These are phyloP conservation scores for Sugiyamaella boreocaroliniensis DNA, from an alignment of 805 yeast genomes.

Conservation along the genomic window DNA sequence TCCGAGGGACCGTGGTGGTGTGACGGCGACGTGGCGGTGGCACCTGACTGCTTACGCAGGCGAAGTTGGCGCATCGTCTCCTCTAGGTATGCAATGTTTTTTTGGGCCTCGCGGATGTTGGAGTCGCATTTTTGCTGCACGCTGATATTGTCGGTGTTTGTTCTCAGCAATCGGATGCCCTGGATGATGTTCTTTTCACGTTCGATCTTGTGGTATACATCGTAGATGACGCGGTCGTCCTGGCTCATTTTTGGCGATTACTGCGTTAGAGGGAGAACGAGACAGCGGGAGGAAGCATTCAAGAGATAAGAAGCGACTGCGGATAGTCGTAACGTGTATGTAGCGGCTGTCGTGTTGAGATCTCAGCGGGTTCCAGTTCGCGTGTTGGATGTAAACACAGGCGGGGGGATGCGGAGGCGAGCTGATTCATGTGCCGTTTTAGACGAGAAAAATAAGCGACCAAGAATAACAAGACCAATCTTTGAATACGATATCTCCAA, in stretches of 20 bases:
- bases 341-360: too few species aligned
- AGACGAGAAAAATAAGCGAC: too few species aligned
- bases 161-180: constrained; percentile 77
- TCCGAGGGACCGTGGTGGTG: constrained; percentile 15
- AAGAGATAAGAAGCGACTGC: too few species aligned
- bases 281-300: background rate
- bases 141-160: constrained; percentile 67
- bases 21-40: constrained; percentile 1
- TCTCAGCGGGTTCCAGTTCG: too few species aligned
- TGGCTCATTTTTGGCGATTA: background rate
- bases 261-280: background rate
- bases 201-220: constrained; percentile 78
- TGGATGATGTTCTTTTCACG: constrained; percentile 81
- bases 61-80: constrained; percentile 62
- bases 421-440: too few species aligned
- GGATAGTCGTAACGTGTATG: too few species aligned
- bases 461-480: too few species aligned
- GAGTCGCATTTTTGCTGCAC: constrained; percentile 89
- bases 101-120: constrained; percentile 83
- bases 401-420: too few species aligned
- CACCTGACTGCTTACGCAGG: constrained; percentile 20
- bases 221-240: constrained; percentile 44
- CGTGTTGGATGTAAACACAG: too few species aligned
- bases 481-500: too few species aligned
- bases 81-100: constrained; percentile 82